Evolutionary conservation across 164 flowering plant genomes (phyloP).

Genomic region (Macadamia integrifolia): DNA sequence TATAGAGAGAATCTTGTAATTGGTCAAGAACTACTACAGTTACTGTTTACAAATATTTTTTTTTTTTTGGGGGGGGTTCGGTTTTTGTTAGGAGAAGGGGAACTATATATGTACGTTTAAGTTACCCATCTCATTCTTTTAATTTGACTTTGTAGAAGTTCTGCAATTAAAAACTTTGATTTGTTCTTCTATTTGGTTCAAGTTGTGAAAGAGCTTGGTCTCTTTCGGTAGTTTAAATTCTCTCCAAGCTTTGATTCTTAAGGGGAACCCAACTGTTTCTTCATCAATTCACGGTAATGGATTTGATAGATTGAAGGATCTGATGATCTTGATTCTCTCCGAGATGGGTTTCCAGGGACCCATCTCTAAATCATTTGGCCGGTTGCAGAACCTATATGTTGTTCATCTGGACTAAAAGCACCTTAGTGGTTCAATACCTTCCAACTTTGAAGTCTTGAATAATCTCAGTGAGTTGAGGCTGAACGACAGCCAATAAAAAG

Average conservation of each 20-base stretch:
- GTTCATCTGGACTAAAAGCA: conserved; percentile 70
- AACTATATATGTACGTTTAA: too few relatives aligned
- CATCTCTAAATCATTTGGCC: conserved; percentile 58
- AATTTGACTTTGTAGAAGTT: too few relatives aligned
- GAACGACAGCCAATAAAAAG: conserved; percentile 56
- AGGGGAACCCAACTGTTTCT: conserved; percentile 51
- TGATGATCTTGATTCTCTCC: conserved; percentile 62
- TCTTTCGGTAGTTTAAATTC: conserved; percentile 36
- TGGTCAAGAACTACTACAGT: too few relatives aligned
- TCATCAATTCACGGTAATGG: conserved; percentile 28
- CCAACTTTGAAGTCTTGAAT: conserved; percentile 36
- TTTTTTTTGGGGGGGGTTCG: too few relatives aligned
- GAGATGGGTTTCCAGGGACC: conserved; percentile 66
- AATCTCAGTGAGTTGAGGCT: conserved; percentile 62
- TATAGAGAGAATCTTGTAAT: too few relatives aligned
- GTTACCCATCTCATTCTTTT: too few relatives aligned
- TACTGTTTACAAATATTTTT: too few relatives aligned
- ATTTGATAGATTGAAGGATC: conserved; percentile 42
- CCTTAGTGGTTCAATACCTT: conserved; percentile 70
- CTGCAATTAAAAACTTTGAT: too few relatives aligned
- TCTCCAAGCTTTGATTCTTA: conserved; percentile 66
- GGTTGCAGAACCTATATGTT: conserved; percentile 51
- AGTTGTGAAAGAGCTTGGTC: conserved; percentile 16
- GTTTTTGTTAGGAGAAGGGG: too few relatives aligned
- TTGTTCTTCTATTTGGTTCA: too few relatives aligned